These are phyloP conservation scores for Suillus americanus DNA, from an alignment of 768 basidiomycete species.

Conservation along the genomic window DNA sequence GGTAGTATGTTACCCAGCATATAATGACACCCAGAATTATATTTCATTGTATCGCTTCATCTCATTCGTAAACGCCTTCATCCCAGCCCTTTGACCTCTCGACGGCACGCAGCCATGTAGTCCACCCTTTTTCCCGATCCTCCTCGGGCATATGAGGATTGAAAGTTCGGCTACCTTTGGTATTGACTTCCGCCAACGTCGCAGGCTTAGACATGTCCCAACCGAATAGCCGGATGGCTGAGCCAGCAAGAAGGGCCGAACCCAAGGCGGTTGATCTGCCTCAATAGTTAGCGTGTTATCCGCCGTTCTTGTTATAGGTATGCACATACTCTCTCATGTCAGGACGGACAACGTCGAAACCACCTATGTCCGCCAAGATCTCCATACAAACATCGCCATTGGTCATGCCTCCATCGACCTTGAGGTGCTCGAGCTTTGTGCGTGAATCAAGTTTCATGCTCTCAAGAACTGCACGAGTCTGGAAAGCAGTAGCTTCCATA, in stretches of 20 bases:
- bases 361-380: slow-evolving; percentile 85
- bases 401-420: slow-evolving; percentile 98
- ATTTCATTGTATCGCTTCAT: neutral
- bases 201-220: slow-evolving; percentile 88
- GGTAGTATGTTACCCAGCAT: slow-evolving; percentile 18
- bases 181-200: slow-evolving; percentile 85
- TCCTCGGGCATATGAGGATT: slow-evolving; percentile 50
- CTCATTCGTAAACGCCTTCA: slow-evolving; percentile 41
- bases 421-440: slow-evolving; percentile 76
- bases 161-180: slow-evolving; percentile 75
- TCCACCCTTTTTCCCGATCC: slow-evolving; percentile 65
- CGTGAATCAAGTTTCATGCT: slow-evolving; percentile 93
- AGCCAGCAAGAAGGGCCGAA: slow-evolving; percentile 89
- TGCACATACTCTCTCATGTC: slow-evolving; percentile 90
- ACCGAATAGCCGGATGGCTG: slow-evolving; percentile 83
- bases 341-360: slow-evolving; percentile 88
- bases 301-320: neutral
- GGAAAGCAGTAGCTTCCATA: slow-evolving; percentile 94
- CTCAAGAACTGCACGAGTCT: slow-evolving; percentile 93
- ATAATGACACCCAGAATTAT: neutral
- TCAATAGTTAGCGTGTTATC: neutral
- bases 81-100: slow-evolving; percentile 85
- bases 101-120: slow-evolving; percentile 87
- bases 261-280: slow-evolving; percentile 93
- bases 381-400: slow-evolving; percentile 90